Evolutionary conservation across 345 rosid species (phyloP).

Genomic region (Sisymbrium altissimum): DNA sequence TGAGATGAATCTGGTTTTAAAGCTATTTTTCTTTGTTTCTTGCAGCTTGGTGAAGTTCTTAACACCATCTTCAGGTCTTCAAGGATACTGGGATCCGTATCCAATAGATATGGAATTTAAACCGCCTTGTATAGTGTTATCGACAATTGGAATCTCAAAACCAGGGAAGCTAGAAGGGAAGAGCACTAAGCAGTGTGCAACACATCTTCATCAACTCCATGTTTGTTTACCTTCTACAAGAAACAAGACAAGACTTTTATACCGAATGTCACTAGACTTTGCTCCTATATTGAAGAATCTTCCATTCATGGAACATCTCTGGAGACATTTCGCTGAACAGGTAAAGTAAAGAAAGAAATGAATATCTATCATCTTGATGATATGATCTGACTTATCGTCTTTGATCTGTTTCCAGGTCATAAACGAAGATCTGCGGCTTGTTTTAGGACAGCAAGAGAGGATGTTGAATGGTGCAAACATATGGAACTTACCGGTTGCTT

Average conservation of each 20-base stretch:
- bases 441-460: conserved; percentile 90
- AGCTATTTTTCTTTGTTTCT: neutral
- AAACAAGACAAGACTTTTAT: conserved; percentile 73
- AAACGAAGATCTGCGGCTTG: conserved; percentile 86
- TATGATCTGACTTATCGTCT: neutral
- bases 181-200: conserved; percentile 62
- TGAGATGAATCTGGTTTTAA: neutral
- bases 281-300: conserved; percentile 77
- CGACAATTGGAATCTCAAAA: conserved; percentile 94
- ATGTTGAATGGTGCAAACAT: conserved; percentile 85
- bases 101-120: conserved; percentile 97
- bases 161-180: conserved; percentile 91
- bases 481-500: conserved; percentile 85
- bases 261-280: conserved; percentile 95
- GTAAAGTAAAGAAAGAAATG: conserved; percentile 31
- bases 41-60: conserved; percentile 85
- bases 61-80: conserved; percentile 84
- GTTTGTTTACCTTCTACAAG: conserved; percentile 91
- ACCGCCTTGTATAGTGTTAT: conserved; percentile 94
- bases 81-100: conserved; percentile 98
- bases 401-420: conserved; percentile 53
- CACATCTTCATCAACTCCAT: conserved; percentile 97
- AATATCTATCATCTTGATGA: neutral
- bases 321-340: conserved; percentile 97
- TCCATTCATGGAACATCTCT: conserved; percentile 81